Evolutionary conservation across 192 early-diverging fungal species (phyloP), one percentile per base, ranked within the genome.

Genomic region (Coemansia sp.): DNA sequence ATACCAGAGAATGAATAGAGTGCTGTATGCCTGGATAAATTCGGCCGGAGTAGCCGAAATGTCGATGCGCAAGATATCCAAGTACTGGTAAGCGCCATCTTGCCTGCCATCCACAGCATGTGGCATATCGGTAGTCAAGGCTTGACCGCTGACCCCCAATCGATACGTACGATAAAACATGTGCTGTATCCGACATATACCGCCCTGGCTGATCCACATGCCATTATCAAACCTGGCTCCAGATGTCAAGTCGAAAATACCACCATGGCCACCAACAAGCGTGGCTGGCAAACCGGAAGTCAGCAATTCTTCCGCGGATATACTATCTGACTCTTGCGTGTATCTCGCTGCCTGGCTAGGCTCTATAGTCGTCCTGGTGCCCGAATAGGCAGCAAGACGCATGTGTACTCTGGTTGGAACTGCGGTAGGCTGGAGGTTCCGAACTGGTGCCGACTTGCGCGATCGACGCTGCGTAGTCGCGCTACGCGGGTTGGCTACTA

Each of bases 191-290:
- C 58, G 65, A 9, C 64, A 63, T 31, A 83, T 41, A 1, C 80
- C 80, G 34, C 80, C 80, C 14, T 73, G 72, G 15, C 69, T 70
- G 41, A 83, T 63, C 80, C 80, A 83, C 29, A 68, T 64, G 53
- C 42, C 63, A 64, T 60, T 78, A 10, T 27, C 36, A 58, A 83
- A 83, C 50, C 73, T 73, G 32, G 67, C 57, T 1, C 80, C 80
- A 1, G 80, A 83, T 10, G 32, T 36, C 15, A 82, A 31, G n/a
- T 60, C 45, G 19, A 32, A 39, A 3, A 67, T 34, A 25, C 25
- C 53, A 37, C 31, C 31, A 7, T 7, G n/a, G 32, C 39, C 19
- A n/a, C 38, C 68, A 61, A 19, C 23, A 17, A 61, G 19, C 59
- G 37, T 17, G 38, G 36, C 59, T 4, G 29, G 14, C 29, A 34